A percentile compares a stretch with the other conserved stretches of the same genome.
Conservation (phyloP, 768 basidiomycete species). For the Paxillus ammoniavirescens region DNA sequence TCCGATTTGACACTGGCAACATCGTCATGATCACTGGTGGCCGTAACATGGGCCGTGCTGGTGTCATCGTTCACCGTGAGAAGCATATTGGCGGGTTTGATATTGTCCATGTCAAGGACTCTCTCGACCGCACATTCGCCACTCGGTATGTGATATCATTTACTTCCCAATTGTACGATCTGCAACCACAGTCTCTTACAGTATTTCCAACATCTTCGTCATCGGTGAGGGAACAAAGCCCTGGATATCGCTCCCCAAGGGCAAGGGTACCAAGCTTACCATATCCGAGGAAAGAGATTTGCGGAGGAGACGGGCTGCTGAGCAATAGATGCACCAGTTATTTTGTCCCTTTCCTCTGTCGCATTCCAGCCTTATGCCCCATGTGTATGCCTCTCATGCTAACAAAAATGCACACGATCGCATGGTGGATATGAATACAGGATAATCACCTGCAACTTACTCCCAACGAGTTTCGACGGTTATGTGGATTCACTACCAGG, state of each 20-base stretch:
- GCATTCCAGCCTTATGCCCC: conserved; percentile 11
- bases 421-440: conserved; percentile 16
- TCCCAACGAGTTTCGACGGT: background rate
- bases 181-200: conserved; percentile 28
- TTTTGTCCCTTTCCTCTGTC: conserved; percentile 3
- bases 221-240: conserved; percentile 95
- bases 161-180: background rate
- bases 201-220: conserved; percentile 96
- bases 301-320: conserved; percentile 79
- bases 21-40: conserved; percentile 98
- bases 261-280: conserved; percentile 96
- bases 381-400: conserved; percentile 15
- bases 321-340: conserved; percentile 47
- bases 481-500: background rate
- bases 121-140: conserved; percentile 92
- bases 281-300: conserved; percentile 96
- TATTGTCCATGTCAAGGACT: conserved; percentile 97
- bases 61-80: conserved; percentile 94
- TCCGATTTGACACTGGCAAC: conserved; percentile 97
- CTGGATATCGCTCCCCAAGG: conserved; percentile 95
- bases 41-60: conserved; percentile 98
- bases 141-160: conserved; percentile 68
- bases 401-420: conserved; percentile 16
- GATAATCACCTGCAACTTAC: conserved; percentile 2
- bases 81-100: conserved; percentile 98